Base-by-base conservation (phyloP, 805 yeast genomes). In the Pichia nanzhaoensis region DNA sequence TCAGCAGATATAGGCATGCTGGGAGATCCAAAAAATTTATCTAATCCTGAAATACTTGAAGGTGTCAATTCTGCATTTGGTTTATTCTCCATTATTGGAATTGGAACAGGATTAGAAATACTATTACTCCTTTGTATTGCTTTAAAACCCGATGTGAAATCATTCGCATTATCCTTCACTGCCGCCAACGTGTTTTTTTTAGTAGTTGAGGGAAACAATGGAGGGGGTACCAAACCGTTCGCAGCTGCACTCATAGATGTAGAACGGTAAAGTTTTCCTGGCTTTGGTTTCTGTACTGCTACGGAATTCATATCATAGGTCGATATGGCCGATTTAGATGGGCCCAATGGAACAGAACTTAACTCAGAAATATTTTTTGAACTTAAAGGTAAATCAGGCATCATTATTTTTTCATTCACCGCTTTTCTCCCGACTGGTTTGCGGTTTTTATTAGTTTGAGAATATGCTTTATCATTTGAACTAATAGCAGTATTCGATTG, bases 11-110 rank as follows among this genome's bases (percentile, higher is more conserved):
- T 6, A 6, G 34, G 22, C 36, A 34, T 27, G 2, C 16, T 30
- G 12, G 51, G 45, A 6, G 53, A 42, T 30, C 40, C 51, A 39
- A 51, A 46, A 18, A 46, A 37, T 12, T 35, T 41, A 19, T 50
- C 51, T 16, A 50, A 20, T 22, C 48, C 48, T 13, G 19, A 28
- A 5, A 44, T 17, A 16, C 46, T 40, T 2, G 37, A 32, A 5
- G 42, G 42, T 20, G 45, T 41, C n/a, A 41, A 24, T 4, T 34
- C 44, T 14, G 34, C 12, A 8, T 16, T 17, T n/a, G 28, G 20
- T 28, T 37, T 32, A 20, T 19, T 42, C 17, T 30, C 34, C 12
- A 19, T 34, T 4, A 27, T 34, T 4, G 28, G 2, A 9, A 28
- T 18, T 9, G 22, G 30, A 31, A 18, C 28, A 3, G 38, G 8